Base-by-base conservation (phyloP, 1,284 basidiomycete species). In the Boletus albobrunnescens region DNA sequence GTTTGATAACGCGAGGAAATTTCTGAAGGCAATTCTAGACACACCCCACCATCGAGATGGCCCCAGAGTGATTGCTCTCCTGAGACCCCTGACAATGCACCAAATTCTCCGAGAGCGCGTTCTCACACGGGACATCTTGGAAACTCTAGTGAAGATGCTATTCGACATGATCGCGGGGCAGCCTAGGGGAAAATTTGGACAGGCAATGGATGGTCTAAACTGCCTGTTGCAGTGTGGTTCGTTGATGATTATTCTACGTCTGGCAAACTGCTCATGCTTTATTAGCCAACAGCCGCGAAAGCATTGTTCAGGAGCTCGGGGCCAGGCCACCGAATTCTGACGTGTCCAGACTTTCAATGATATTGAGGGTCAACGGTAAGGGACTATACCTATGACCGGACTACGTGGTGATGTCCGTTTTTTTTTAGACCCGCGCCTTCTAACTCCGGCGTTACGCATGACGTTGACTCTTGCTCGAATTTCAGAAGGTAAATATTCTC, bases 1-100 rank as follows among this genome's bases (percentile, higher is more conserved):
- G 6, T 49, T 62, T 8, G 26, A 52, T 6, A 19, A 44, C 3
- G 58, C 46, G 8, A 50, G 35, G 41, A 16, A 13, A 7, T 42
- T 41, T 22, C 27, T 65, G 6, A 30, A 16, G 3, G 20, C 4
- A 0, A 57, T 61, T 17, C 27, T 61, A 12, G n/a, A 13, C 19
- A 10, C 10, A 16, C 47, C 33, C 19, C 44, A 49, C 14, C 56
- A 59, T 32, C 43, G 42, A 26, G 50, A 63, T 22, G 38, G 44
- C 17, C 45, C 54, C 2, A 52, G 63, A 50, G 56, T 60, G 2
- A 27, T 64, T 13, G 52, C 61, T 20, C 55, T 65, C 26, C 28
- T 62, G 24, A 47, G 55, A 33, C 50, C 55, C 1, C 19, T 61
- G 38, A 47, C 51, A 26, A 56, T 37, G 20, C 55, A 65, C 23